phyloP scores from a whole-genome alignment of 164 flowering plant species.

The Houttuynia cordata region DNA sequence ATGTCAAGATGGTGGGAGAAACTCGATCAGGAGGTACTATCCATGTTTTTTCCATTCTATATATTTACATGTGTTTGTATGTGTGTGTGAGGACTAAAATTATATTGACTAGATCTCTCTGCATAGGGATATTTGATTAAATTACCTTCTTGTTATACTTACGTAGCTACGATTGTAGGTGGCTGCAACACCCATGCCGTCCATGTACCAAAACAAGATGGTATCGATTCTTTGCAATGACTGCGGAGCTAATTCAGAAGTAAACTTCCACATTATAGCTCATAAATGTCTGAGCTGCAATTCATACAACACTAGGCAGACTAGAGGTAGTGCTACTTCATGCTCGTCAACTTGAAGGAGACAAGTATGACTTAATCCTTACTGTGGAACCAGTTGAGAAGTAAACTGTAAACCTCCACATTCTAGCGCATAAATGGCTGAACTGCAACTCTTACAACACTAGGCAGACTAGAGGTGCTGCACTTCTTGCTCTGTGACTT shows the following conservation, averaged over 20 bases:
- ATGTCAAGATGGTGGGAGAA: slow-evolving; percentile 61
- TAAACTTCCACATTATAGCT: slow-evolving; percentile 59
- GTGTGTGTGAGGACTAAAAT: no score
- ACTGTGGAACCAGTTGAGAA: slow-evolving; percentile 55
- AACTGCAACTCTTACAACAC: slow-evolving; percentile 80
- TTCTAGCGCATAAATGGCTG: slow-evolving; percentile 57
- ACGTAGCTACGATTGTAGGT: slow-evolving; percentile 25
- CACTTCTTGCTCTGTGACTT: slow-evolving; percentile 27
- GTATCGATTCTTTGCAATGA: slow-evolving; percentile 93
- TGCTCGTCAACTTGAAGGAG: slow-evolving; percentile 20
- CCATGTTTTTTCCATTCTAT: neutral
- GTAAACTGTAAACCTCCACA: slow-evolving; percentile 35
- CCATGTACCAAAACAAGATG: slow-evolving; percentile 56
- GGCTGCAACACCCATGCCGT: slow-evolving; percentile 69
- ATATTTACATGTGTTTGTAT: no score
- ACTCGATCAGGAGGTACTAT: slow-evolving; percentile 63
- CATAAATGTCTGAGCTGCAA: slow-evolving; percentile 65
- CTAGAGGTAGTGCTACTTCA: slow-evolving; percentile 30
- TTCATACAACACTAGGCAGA: slow-evolving; percentile 81
- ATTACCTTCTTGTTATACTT: no score
- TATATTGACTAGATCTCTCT: no score
- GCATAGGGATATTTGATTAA: no score
- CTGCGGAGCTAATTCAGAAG: slow-evolving; percentile 56
- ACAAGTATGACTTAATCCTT: neutral
- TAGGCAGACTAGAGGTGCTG: slow-evolving; percentile 47